A percentile compares a stretch with the other conserved stretches of the same genome.
Conservation (phyloP, 2,329 filamentous ascomycete species). For the Fusarium sp. region DNA sequence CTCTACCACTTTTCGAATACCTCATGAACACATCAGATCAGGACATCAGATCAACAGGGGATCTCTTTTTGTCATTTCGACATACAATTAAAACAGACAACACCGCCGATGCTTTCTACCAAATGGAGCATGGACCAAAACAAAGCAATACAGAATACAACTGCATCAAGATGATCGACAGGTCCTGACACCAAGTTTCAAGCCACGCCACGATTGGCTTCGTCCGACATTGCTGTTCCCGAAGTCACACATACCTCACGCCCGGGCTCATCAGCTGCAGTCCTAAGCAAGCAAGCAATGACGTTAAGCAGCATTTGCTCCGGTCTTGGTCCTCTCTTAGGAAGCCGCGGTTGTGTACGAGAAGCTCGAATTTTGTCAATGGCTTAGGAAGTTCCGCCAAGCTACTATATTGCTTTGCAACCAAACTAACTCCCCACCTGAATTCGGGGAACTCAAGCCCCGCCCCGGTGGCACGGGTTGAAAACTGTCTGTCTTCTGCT, state of each 20-base stretch:
- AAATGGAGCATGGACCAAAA: not conserved
- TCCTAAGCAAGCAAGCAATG: not conserved
- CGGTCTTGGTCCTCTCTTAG: slow-evolving; percentile 19
- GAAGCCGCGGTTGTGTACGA: slow-evolving; percentile 5
- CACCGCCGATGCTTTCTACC: not conserved
- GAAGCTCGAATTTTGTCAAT: slow-evolving; percentile 7
- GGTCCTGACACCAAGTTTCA: slow-evolving; percentile 10
- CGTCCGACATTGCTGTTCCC: slow-evolving; percentile 32
- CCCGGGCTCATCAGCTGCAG: slow-evolving; percentile 21
- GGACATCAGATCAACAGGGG: slow-evolving; percentile 20
- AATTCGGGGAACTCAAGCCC: slow-evolving; percentile 37
- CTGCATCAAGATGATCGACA: slow-evolving; percentile 17
- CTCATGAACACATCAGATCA: slow-evolving; percentile 14
- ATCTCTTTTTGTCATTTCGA: not conserved
- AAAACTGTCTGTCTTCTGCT: slow-evolving; percentile 7
- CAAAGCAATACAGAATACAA: not conserved
- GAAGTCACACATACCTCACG: slow-evolving; percentile 36
- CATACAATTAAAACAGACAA: not conserved
- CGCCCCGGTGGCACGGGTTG: slow-evolving; percentile 34
- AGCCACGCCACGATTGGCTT: slow-evolving; percentile 16
- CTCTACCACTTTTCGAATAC: slow-evolving; percentile 4
- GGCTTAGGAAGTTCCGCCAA: slow-evolving; percentile 11
- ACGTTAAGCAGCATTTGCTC: slow-evolving; percentile 19
- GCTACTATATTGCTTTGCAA: slow-evolving; percentile 1
- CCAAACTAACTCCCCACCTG: slow-evolving; percentile 10